Conservation (phyloP, 805 yeast genomes). For the Candida broadrunensis region DNA sequence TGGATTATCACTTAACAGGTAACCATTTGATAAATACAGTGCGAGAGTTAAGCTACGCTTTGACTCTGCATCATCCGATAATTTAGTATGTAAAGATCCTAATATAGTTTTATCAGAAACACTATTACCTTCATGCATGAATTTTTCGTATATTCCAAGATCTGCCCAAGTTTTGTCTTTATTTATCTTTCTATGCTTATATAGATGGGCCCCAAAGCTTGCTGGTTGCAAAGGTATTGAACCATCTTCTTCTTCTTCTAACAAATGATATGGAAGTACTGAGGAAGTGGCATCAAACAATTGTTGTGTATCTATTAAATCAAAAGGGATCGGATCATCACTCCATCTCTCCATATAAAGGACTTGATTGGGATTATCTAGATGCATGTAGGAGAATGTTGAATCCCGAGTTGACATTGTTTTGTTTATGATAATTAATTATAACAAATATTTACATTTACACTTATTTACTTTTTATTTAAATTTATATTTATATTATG, state of each 20-base stretch:
- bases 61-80: constrained; percentile 11
- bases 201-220: constrained; percentile 36
- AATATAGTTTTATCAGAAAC: constrained; percentile 30
- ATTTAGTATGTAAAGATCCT: constrained; percentile 19
- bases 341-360: constrained; percentile 40
- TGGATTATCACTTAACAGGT: constrained; percentile 10
- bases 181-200: constrained; percentile 27
- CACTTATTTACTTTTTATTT: too few species aligned
- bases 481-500: too few species aligned
- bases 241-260: constrained; percentile 42
- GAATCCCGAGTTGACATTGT: constrained; percentile 13
- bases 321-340: constrained; percentile 37
- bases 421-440: too few species aligned
- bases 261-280: constrained; percentile 33
- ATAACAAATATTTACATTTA: too few species aligned
- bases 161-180: constrained; percentile 37
- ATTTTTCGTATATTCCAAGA: constrained; percentile 26
- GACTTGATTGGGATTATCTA: constrained; percentile 37
- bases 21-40: constrained; percentile 34
- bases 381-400: constrained; percentile 29
- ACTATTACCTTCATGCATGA: constrained; percentile 13
- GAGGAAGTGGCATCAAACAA: constrained; percentile 34
- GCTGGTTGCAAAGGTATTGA: constrained; percentile 33
- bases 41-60: constrained; percentile 21
- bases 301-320: constrained; percentile 38